Conservation (phyloP, 2,329 filamentous ascomycete species). For the Graphilbum ipis-grandicollis region DNA sequence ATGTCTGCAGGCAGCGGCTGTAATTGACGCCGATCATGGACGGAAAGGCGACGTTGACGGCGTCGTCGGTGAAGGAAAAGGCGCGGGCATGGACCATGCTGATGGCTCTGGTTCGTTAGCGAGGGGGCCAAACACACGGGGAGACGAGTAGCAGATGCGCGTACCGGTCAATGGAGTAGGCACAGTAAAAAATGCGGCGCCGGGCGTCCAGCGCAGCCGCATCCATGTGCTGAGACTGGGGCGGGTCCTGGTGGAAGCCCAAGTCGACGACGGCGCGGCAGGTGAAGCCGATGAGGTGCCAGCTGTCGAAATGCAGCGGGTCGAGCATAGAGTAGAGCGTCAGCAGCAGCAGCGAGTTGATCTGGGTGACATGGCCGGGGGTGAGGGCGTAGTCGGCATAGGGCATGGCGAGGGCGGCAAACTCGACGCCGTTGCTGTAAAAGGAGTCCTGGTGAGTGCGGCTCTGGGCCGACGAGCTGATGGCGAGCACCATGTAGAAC, state of each 20-base stretch:
- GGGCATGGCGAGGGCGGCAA: slow-evolving; percentile 47
- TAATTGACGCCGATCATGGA: slow-evolving; percentile 18
- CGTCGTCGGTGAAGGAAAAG: slow-evolving; percentile 88
- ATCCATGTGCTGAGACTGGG: slow-evolving; percentile 48
- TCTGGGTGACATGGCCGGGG: slow-evolving; percentile 69
- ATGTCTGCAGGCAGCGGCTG: slow-evolving; percentile 10
- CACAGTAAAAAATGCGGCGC: slow-evolving; percentile 74
- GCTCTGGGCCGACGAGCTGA: slow-evolving; percentile 60
- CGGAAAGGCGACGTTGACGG: slow-evolving; percentile 66
- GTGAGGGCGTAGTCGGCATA: slow-evolving; percentile 70
- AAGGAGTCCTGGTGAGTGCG: slow-evolving; percentile 48
- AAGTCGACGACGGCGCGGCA: slow-evolving; percentile 76
- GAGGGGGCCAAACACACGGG: neutral
- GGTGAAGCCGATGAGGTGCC: slow-evolving; percentile 85
- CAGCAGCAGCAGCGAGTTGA: slow-evolving; percentile 73
- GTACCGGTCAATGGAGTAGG: slow-evolving; percentile 76
- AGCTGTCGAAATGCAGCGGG: slow-evolving; percentile 80
- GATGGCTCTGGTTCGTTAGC: slow-evolving; percentile 41
- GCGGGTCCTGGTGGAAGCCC: slow-evolving; percentile 83
- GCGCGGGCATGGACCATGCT: slow-evolving; percentile 76
- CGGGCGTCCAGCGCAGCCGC: slow-evolving; percentile 58
- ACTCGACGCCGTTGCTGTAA: slow-evolving; percentile 37
- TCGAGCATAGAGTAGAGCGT: slow-evolving; percentile 84
- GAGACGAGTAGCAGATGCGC: neutral
- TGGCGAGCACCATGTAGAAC: slow-evolving; percentile 76